Evolutionary conservation across 306 rosid species (phyloP).

Genomic region (Acacia confusa): DNA sequence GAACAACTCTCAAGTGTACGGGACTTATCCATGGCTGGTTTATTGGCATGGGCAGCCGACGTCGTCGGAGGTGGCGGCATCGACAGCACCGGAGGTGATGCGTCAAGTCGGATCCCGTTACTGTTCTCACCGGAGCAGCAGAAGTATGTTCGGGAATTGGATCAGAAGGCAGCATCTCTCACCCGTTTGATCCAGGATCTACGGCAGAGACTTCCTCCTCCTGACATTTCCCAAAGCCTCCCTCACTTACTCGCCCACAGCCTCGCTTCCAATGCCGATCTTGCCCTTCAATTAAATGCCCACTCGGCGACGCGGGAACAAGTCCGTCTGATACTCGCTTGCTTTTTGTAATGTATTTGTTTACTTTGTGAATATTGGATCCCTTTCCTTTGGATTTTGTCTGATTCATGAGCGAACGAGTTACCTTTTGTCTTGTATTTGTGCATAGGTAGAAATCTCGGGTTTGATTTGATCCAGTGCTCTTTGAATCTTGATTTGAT

Average conservation of each 20-base stretch:
- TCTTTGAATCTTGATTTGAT: too few relatives aligned
- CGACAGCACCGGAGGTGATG: slow-evolving; percentile 39
- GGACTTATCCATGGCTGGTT: slow-evolving; percentile 67
- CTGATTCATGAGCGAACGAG: not conserved
- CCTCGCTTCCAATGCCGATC: slow-evolving; percentile 79
- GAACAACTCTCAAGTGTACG: not conserved
- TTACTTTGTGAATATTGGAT: not conserved
- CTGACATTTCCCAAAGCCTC: slow-evolving; percentile 81
- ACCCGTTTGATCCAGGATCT: slow-evolving; percentile 83
- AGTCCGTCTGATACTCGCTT: not conserved
- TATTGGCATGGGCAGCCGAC: slow-evolving; percentile 97
- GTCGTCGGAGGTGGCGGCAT: slow-evolving; percentile 70
- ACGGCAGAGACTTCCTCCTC: slow-evolving; percentile 86
- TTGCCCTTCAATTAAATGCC: slow-evolving; percentile 43
- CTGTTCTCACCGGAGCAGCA: slow-evolving; percentile 63
- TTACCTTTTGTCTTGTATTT: not conserved
- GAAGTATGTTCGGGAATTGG: slow-evolving; percentile 59
- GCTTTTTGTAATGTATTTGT: not conserved
- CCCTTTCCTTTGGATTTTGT: not conserved
- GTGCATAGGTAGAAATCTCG: not conserved
- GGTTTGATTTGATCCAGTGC: too few relatives aligned
- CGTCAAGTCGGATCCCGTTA: slow-evolving; percentile 49
- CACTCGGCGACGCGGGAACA: slow-evolving; percentile 55
- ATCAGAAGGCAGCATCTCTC: slow-evolving; percentile 58
- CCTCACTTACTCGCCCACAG: slow-evolving; percentile 96